phyloP scores from a whole-genome alignment of 805 yeast genomes.

The Pichia cabralensis region DNA sequence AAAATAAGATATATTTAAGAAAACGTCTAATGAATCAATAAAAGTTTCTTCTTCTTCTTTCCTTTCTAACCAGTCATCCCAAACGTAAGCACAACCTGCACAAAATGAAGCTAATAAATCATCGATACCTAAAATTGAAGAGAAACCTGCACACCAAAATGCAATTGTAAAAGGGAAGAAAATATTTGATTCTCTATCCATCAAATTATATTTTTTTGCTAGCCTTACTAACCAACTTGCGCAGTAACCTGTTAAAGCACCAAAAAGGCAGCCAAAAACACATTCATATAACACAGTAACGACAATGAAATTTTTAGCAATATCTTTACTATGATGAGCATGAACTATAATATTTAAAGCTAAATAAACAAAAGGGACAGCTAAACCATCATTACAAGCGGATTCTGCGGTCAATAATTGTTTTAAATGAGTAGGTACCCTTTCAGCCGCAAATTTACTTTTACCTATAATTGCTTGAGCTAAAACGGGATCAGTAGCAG shows the following conservation, averaged over 20 bases:
- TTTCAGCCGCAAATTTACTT: slow-evolving; percentile 49
- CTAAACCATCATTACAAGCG: slow-evolving; percentile 66
- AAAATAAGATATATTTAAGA: slow-evolving; percentile 53
- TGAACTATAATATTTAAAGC: slow-evolving; percentile 46
- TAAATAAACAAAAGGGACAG: slow-evolving; percentile 55
- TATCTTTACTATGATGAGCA: slow-evolving; percentile 34
- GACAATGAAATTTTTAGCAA: slow-evolving; percentile 52
- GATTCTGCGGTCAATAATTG: slow-evolving; percentile 59
- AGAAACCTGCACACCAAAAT: slow-evolving; percentile 45
- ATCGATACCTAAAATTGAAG: slow-evolving; percentile 60
- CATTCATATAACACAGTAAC: slow-evolving; percentile 53
- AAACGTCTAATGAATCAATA: slow-evolving; percentile 50
- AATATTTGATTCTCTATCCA: slow-evolving; percentile 50
- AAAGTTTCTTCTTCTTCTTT: slow-evolving; percentile 48
- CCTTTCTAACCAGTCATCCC: slow-evolving; percentile 50
- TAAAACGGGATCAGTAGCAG: slow-evolving; percentile 69
- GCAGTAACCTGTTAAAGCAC: slow-evolving; percentile 40
- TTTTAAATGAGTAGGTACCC: slow-evolving; percentile 49
- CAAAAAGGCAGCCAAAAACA: slow-evolving; percentile 41
- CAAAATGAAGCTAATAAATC: slow-evolving; percentile 62
- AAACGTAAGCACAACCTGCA: slow-evolving; percentile 60
- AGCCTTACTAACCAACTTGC: slow-evolving; percentile 38
- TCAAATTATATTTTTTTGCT: slow-evolving; percentile 38
- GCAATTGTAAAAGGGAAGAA: slow-evolving; percentile 42
- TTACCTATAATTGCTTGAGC: slow-evolving; percentile 64